Evolutionary conservation across 2,329 filamentous ascomycete species (phyloP).

Genomic region (Verticillium alfalfae): DNA sequence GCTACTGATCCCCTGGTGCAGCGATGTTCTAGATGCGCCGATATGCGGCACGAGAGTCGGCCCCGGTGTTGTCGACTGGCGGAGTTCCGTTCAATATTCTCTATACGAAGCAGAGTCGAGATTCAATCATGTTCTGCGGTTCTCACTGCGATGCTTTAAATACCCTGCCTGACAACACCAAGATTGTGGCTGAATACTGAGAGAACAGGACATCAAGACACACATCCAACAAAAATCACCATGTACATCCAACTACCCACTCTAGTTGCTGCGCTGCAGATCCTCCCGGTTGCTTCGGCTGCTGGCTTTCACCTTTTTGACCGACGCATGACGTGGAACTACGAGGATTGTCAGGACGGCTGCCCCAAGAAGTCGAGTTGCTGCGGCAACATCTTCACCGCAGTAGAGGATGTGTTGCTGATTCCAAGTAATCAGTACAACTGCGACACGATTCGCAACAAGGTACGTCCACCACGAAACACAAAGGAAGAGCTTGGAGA

Average conservation of each 20-base stretch:
- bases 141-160: too few species aligned
- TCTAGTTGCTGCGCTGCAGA: not conserved
- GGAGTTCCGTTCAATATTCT: too few species aligned
- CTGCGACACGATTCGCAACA: slow-evolving; percentile 1
- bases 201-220: too few species aligned
- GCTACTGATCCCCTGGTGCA: too few species aligned
- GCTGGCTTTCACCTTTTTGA: slow-evolving; percentile 1
- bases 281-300: not conserved
- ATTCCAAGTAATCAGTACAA: not conserved
- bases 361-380: not conserved
- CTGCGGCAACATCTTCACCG: not conserved
- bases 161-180: too few species aligned
- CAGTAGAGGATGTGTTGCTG: not conserved
- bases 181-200: too few species aligned
- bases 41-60: too few species aligned
- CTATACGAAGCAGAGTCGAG: too few species aligned
- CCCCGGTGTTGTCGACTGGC: too few species aligned
- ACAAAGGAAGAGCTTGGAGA: too few species aligned
- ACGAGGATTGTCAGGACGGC: not conserved
- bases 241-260: not conserved
- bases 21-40: too few species aligned
- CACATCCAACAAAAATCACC: not conserved
- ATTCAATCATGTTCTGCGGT: too few species aligned
- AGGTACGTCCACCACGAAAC: not conserved
- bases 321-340: not conserved